Conservation (phyloP, 441 rosid species). For the Pelargonium australe region DNA sequence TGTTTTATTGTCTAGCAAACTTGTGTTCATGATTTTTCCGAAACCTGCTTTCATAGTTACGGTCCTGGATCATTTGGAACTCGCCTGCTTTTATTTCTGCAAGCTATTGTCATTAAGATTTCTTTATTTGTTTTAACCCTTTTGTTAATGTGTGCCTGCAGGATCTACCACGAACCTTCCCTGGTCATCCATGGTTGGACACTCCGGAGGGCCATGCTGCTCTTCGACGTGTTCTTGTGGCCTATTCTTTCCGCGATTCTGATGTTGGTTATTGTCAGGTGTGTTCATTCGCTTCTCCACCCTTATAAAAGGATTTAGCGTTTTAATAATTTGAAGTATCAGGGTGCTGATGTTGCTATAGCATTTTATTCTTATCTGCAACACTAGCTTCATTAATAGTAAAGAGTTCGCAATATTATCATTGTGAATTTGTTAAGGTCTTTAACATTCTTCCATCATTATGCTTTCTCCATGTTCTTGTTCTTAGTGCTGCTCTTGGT, state of each 20-base stretch:
- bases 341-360: neutral
- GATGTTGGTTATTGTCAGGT: constrained; percentile 99
- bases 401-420: neutral
- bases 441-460: neutral
- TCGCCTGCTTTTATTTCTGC: neutral
- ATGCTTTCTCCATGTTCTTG: neutral
- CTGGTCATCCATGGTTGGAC: constrained; percentile 98
- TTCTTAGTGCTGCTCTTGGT: neutral
- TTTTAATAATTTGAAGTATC: neutral
- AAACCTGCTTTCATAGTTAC: too few relatives aligned
- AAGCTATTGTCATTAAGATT: neutral
- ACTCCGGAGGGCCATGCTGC: constrained; percentile 93
- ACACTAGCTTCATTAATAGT: neutral
- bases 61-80: too few relatives aligned
- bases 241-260: constrained; percentile 92
- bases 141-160: constrained; percentile 26
- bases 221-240: constrained; percentile 85
- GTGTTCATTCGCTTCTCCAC: constrained; percentile 16
- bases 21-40: too few relatives aligned
- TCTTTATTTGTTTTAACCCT: neutral
- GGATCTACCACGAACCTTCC: constrained; percentile 96
- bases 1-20: too few relatives aligned
- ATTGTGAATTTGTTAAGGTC: neutral
- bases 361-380: neutral
- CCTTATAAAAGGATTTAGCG: neutral